Evolutionary conservation across 2,329 filamentous ascomycete genomes (phyloP).

Genomic region (Xylariaceae sp.): DNA sequence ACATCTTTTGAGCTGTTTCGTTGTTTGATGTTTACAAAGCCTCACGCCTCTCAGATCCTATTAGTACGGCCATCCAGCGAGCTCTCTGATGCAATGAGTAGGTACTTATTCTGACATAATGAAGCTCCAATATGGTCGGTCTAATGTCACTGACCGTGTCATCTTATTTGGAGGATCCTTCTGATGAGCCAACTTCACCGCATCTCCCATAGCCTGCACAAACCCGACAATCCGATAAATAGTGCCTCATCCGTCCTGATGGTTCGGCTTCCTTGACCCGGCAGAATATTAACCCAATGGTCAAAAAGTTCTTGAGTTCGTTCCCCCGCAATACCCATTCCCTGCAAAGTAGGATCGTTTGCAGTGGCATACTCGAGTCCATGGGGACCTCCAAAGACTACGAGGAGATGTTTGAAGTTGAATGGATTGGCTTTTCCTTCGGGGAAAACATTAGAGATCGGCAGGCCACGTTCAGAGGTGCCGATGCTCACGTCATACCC

Average conservation of each 20-base stretch:
- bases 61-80: too few species aligned
- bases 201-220: constrained; percentile 53
- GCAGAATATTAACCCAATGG: constrained; percentile 75
- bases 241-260: constrained; percentile 82
- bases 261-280: constrained; percentile 73
- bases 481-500: constrained; percentile 82
- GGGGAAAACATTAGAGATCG: constrained; percentile 44
- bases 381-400: constrained; percentile 76
- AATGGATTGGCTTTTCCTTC: constrained; percentile 32
- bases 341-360: constrained; percentile 50
- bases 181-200: constrained; percentile 13
- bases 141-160: too few species aligned
- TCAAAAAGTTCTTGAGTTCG: constrained; percentile 72
- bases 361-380: constrained; percentile 71
- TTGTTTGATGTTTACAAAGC: too few species aligned
- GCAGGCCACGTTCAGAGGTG: constrained; percentile 69
- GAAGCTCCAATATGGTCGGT: too few species aligned
- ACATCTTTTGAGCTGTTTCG: too few species aligned
- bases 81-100: too few species aligned
- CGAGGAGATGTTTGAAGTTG: constrained; percentile 63
- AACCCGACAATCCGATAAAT: constrained; percentile 65
- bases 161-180: too few species aligned
- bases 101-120: too few species aligned
- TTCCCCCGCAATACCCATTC: constrained; percentile 57
- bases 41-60: too few species aligned